A percentile compares a stretch with the other conserved stretches of the same genome.
These are phyloP conservation scores for Cryptosporidium tyzzeri DNA, from an alignment of 169 alveolate species.

Conservation along the genomic window DNA sequence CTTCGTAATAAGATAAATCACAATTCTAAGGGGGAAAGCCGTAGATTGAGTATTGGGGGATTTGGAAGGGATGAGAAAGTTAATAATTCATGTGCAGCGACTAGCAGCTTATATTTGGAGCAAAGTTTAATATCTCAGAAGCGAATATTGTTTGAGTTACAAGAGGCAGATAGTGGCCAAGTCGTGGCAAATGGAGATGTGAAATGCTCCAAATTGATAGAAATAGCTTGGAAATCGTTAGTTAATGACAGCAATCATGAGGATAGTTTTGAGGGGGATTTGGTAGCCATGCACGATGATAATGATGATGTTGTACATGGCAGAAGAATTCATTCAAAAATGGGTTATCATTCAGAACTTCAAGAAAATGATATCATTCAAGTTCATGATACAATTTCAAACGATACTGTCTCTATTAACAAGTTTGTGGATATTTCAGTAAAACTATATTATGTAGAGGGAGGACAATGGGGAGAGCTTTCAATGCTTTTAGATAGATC, in stretches of 20 bases:
- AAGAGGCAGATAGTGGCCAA: constrained; percentile 69
- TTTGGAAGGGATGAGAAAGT: background rate
- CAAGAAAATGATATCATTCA: constrained; percentile 30
- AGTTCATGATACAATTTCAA: constrained; percentile 60
- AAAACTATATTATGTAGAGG: constrained; percentile 53
- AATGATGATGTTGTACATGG: background rate
- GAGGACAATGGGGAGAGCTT: constrained; percentile 71
- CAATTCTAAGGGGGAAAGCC: background rate
- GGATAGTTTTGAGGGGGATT: background rate
- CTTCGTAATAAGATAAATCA: constrained; percentile 17
- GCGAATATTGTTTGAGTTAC: constrained; percentile 49
- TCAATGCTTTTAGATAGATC: constrained; percentile 64
- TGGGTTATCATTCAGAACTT: background rate
- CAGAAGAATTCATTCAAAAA: constrained; percentile 3
- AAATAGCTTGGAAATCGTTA: constrained; percentile 52
- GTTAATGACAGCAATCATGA: background rate
- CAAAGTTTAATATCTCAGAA: constrained; percentile 56
- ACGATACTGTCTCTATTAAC: constrained; percentile 23
- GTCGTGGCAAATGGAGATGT: constrained; percentile 51
- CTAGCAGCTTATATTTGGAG: constrained; percentile 35
- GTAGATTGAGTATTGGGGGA: background rate
- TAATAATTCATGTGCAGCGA: background rate
- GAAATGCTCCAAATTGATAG: constrained; percentile 37
- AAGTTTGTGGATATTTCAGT: constrained; percentile 41
- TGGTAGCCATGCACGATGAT: background rate